Evolutionary conservation across 768 basidiomycete species (phyloP).

Genomic region (Boletus edulis): DNA sequence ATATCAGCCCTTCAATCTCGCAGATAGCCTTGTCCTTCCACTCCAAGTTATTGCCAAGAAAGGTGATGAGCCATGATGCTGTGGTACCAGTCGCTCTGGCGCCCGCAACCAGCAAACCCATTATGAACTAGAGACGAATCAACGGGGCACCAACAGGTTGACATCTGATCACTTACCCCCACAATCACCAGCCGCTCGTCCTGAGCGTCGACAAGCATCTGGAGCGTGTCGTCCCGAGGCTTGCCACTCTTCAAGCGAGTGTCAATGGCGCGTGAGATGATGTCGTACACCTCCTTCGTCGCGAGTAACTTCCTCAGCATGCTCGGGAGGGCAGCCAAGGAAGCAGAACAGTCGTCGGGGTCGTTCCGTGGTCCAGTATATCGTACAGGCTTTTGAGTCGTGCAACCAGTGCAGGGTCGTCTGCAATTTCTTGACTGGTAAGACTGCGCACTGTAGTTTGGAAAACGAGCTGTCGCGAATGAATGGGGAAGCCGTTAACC

Average conservation of each 20-base stretch:
- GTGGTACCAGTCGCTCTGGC: constrained; percentile 77
- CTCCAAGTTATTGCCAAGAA: constrained; percentile 62
- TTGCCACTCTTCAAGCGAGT: constrained; percentile 56
- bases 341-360: constrained; percentile 67
- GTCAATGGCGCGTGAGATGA: constrained; percentile 55
- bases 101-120: constrained; percentile 80
- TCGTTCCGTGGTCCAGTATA: constrained; percentile 64
- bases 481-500: not conserved
- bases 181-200: constrained; percentile 69
- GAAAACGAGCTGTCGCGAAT: constrained; percentile 54
- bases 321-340: constrained; percentile 76
- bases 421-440: constrained; percentile 66
- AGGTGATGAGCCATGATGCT: constrained; percentile 77
- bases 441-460: constrained; percentile 70
- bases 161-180: constrained; percentile 46
- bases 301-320: constrained; percentile 70
- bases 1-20: constrained; percentile 59
- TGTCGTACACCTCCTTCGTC: constrained; percentile 75
- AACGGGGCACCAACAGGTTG: constrained; percentile 18
- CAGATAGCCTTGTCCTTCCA: constrained; percentile 61
- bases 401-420: constrained; percentile 57
- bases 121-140: constrained; percentile 59
- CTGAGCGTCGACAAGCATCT: constrained; percentile 68
- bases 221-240: constrained; percentile 62
- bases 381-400: constrained; percentile 68